A percentile compares a stretch with the other conserved stretches of the same genome.
Evolutionary conservation across 305 asterid genomes (phyloP).

Genomic region (Fraxinus floribunda): DNA sequence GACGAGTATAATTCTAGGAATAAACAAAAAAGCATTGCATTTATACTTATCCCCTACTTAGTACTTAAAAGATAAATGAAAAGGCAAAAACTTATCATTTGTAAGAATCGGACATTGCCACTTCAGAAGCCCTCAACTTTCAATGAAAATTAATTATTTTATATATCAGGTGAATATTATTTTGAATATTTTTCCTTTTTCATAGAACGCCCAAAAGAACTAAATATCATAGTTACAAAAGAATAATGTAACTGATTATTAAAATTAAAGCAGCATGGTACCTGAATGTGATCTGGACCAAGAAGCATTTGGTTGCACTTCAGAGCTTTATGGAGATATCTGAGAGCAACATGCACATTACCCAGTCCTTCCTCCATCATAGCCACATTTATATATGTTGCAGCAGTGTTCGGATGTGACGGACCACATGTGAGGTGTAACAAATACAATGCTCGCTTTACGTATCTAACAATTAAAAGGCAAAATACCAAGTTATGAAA

Average conservation of each 20-base stretch:
- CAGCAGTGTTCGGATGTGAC: slow-evolving; percentile 99
- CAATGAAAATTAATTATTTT: neutral
- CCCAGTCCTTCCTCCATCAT: slow-evolving; percentile 99
- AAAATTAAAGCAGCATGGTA: slow-evolving; percentile 41
- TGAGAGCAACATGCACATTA: slow-evolving; percentile 94
- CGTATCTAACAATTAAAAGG: slow-evolving; percentile 60
- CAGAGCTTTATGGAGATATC: slow-evolving; percentile 98
- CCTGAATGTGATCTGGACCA: slow-evolving; percentile 99
- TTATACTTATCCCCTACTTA: neutral
- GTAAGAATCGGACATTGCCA: neutral
- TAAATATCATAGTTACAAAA: neutral
- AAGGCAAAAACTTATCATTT: neutral
- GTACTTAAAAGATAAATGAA: slow-evolving; percentile 3
- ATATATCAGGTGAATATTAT: neutral
- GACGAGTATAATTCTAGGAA: neutral
- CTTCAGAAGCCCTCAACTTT: neutral
- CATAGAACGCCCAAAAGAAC: slow-evolving; percentile 11
- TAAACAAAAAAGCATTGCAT: neutral
- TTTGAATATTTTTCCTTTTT: slow-evolving; percentile 7
- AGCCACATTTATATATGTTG: slow-evolving; percentile 97
- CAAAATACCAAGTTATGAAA: slow-evolving; percentile 10
- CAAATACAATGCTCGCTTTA: slow-evolving; percentile 89
- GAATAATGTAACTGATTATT: slow-evolving; percentile 5
- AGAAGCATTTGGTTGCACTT: slow-evolving; percentile 99
- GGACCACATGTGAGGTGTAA: slow-evolving; percentile 98